Evolutionary conservation across 495 filamentous ascomycete species (phyloP), one percentile per base, ranked within the genome.

Genomic region (Penicillium bovifimosum): DNA sequence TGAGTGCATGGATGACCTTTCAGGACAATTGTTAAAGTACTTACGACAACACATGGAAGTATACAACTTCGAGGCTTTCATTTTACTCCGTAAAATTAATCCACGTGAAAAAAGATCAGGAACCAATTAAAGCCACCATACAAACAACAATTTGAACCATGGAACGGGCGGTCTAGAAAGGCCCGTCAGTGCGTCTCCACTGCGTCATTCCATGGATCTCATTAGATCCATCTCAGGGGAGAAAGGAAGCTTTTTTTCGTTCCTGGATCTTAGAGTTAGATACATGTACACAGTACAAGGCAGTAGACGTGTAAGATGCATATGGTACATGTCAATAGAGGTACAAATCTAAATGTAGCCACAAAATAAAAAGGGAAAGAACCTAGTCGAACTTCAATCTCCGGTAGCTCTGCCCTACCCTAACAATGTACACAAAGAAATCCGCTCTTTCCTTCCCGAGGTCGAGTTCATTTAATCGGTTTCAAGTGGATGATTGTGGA

Each of bases 81-180:
- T 7, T 6, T 9, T 36, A n/a, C n/a, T n/a, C n/a, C n/a, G n/a
- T n/a, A 24, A 24, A 46, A 5, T 9, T 33, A 4, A 24, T 32
- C 18, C 38, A 47, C 18, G 32, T 47, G 44, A 34, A 47, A 47
- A 31, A 18, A 8, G 4, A n/a, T 16, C 24, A 39, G 46, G 35
- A 38, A 41, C 36, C 38, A 41, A 42, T 41, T 26, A 41, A 14
- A 1, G 27, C 17, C n/a, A 20, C 36, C n/a, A 54, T 26, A 36
- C 18, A 45, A 36, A 45, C 41, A 52, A 14, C 38, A 45, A 4
- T 45, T 41, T 49, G 61, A 68, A 55, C 69, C 66, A 59, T 58
- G 69, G 66, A 67, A 68, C 59, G 50, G 50, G 41, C 52, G 50
- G 67, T 65, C 65, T 67, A 64, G 63, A 70, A 66, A 65, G 54